These are phyloP conservation scores for Boletus vermiculosoides DNA, from an alignment of 768 basidiomycete genomes.

Conservation along the genomic window DNA sequence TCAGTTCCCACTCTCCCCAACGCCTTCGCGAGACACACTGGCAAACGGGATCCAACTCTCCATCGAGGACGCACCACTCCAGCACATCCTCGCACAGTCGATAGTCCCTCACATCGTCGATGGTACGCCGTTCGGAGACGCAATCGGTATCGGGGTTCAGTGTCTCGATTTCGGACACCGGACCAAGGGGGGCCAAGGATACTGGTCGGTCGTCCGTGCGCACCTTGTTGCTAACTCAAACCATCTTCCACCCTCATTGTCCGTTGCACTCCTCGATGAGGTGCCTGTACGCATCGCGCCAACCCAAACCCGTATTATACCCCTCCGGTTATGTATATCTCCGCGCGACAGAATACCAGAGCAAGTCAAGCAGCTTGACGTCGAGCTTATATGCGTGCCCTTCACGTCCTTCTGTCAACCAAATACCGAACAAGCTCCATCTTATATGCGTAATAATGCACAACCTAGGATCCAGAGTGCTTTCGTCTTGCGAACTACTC, in stretches of 20 bases:
- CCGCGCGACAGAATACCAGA: slow-evolving; percentile 30
- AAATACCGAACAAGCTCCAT: neutral
- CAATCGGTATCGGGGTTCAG: slow-evolving; percentile 62
- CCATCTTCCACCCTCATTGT: slow-evolving; percentile 16
- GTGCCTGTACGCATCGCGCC: slow-evolving; percentile 47
- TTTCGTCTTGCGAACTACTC: slow-evolving; percentile 32
- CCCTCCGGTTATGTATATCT: slow-evolving; percentile 47
- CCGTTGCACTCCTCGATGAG: slow-evolving; percentile 15
- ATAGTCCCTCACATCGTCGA: slow-evolving; percentile 68
- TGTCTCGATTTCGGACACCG: slow-evolving; percentile 32
- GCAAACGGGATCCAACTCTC: neutral
- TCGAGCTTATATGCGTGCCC: slow-evolving; percentile 39
- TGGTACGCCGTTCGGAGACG: slow-evolving; percentile 72
- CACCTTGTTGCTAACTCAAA: neutral
- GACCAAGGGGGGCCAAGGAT: slow-evolving; percentile 30
- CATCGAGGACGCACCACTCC: slow-evolving; percentile 24
- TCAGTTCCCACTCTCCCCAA: slow-evolving; percentile 25
- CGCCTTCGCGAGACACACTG: neutral
- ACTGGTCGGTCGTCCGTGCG: slow-evolving; percentile 51
- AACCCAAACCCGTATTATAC: slow-evolving; percentile 60
- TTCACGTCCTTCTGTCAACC: neutral
- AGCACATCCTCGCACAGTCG: slow-evolving; percentile 50
- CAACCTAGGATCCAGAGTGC: neutral
- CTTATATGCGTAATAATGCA: neutral
- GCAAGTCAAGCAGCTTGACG: slow-evolving; percentile 34